These are phyloP conservation scores for Fusarium annulatum DNA, from an alignment of 2,329 filamentous ascomycete genomes.

Conservation along the genomic window DNA sequence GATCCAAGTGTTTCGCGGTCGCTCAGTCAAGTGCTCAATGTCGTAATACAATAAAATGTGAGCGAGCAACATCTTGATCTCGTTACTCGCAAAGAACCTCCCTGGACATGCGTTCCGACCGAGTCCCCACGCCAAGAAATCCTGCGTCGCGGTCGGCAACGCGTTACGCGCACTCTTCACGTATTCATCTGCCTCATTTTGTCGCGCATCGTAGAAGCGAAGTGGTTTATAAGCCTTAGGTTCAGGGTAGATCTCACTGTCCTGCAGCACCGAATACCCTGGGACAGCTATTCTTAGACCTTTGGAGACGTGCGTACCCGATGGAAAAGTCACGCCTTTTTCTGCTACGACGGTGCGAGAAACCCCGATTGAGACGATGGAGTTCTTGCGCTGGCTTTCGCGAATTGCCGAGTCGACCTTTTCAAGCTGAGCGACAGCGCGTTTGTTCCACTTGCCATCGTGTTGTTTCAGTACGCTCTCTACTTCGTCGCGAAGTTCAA, in stretches of 20 bases:
- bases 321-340: conserved; percentile 4
- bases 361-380: not conserved
- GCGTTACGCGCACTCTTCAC: conserved; percentile 5
- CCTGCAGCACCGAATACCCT: conserved; percentile 3
- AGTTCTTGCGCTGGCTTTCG: conserved; percentile 18
- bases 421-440: not conserved
- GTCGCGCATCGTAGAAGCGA: conserved; percentile 6
- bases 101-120: conserved; percentile 4
- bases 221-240: not conserved
- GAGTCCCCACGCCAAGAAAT: conserved; percentile 7
- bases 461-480: not conserved
- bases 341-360: not conserved
- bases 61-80: conserved; percentile 7
- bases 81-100: conserved; percentile 3
- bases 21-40: not conserved
- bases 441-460: not conserved
- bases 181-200: not conserved
- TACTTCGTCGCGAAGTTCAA: not conserved
- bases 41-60: not conserved
- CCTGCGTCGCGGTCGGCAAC: not conserved
- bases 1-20: conserved; percentile 5
- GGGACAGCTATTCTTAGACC: conserved; percentile 4
- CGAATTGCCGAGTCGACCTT: conserved; percentile 17
- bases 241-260: conserved; percentile 3
- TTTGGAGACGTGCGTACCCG: not conserved